Conservation (phyloP, 148 eudicot genomes). For the Silene uniflora region DNA sequence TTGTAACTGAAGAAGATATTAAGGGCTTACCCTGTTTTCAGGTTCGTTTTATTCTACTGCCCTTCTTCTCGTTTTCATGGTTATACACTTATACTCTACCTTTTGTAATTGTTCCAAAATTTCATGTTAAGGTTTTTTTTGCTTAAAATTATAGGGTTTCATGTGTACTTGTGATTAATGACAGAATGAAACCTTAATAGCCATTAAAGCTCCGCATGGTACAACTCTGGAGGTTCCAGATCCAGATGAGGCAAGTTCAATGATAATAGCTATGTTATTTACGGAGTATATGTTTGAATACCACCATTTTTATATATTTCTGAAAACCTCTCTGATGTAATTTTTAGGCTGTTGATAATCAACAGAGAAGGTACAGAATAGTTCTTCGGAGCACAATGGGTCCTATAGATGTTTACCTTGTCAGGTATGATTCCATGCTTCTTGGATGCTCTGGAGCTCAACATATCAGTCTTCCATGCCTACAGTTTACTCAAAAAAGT, state of each 20-base stretch:
- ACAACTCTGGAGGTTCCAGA: conserved; percentile 98
- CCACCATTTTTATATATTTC: background rate
- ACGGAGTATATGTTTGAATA: background rate
- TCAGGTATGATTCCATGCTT: conserved; percentile 50
- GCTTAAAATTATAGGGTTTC: background rate
- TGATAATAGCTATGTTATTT: background rate
- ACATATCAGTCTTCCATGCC: background rate
- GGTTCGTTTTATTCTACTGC: conserved; percentile 39
- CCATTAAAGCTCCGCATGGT: conserved; percentile 97
- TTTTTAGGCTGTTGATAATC: conserved; percentile 70
- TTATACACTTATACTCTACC: background rate
- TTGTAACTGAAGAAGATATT: conserved; percentile 95
- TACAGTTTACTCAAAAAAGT: background rate
- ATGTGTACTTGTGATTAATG: conserved; percentile 20
- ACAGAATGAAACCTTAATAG: conserved; percentile 92
- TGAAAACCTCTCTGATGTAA: conserved; percentile 7
- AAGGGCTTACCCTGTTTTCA: conserved; percentile 86
- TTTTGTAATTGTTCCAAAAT: no score
- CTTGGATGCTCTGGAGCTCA: background rate
- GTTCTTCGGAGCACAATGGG: conserved; percentile 98
- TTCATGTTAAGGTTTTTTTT: background rate
- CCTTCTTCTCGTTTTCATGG: background rate
- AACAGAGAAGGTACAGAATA: conserved; percentile 88
- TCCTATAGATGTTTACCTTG: conserved; percentile 94
- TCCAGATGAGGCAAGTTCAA: conserved; percentile 60